phyloP scores from a whole-genome alignment of 1,284 basidiomycete species.

The Tremellales sp. region DNA sequence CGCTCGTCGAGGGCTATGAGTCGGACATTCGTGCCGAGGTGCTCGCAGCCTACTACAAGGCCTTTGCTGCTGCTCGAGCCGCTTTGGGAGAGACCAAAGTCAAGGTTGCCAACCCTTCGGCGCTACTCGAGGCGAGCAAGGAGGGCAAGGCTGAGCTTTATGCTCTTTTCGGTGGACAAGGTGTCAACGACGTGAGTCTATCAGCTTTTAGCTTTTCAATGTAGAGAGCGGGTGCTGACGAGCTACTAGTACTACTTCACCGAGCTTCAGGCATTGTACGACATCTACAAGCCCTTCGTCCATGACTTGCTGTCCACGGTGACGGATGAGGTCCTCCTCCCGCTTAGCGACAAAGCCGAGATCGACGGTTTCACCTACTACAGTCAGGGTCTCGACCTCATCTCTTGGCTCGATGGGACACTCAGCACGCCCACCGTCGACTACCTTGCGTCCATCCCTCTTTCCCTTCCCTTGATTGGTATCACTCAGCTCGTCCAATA shows the following conservation, averaged over 20 bases:
- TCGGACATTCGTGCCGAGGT: constrained; percentile 70
- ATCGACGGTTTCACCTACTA: constrained; percentile 66
- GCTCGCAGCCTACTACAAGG: constrained; percentile 74
- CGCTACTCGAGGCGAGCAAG: constrained; percentile 68
- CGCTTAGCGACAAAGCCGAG: constrained; percentile 61
- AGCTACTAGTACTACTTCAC: constrained; percentile 87
- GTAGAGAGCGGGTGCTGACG: constrained; percentile 20
- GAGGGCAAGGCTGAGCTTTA: constrained; percentile 74
- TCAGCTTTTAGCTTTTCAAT: too few species aligned
- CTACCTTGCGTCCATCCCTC: constrained; percentile 93
- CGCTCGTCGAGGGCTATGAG: constrained; percentile 70
- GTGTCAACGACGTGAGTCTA: constrained; percentile 73
- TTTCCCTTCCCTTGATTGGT: constrained; percentile 93
- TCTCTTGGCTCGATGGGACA: constrained; percentile 76
- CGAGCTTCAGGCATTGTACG: constrained; percentile 86
- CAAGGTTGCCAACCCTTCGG: constrained; percentile 63
- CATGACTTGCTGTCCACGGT: constrained; percentile 63
- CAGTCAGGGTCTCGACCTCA: constrained; percentile 72
- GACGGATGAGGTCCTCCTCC: constrained; percentile 64
- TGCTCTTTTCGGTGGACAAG: constrained; percentile 97
- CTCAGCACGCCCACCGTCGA: constrained; percentile 67
- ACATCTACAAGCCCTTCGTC: constrained; percentile 85
- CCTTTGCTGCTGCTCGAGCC: constrained; percentile 67
- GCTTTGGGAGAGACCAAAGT: constrained; percentile 56
- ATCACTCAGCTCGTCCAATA: constrained; percentile 94